Conservation (phyloP, 2,329 filamentous ascomycete species). For the Xylariaceae sp. region DNA sequence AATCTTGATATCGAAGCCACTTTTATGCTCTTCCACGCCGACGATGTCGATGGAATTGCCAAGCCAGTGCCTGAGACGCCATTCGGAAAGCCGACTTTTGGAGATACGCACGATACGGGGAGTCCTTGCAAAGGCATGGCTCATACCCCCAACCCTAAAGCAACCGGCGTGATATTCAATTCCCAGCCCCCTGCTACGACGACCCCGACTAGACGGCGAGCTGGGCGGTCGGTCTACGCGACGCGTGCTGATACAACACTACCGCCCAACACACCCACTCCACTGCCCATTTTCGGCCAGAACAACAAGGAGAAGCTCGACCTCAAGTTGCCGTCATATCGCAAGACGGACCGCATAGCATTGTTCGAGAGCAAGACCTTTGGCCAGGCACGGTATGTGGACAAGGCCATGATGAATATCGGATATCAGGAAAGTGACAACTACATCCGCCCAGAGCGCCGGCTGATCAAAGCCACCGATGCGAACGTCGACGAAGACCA, state of each 20-base stretch:
- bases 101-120: constrained; percentile 38
- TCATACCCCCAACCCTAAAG: constrained; percentile 37
- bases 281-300: constrained; percentile 71
- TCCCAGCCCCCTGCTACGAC: constrained; percentile 23
- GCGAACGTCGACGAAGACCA: constrained; percentile 54
- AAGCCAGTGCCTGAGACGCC: constrained; percentile 39
- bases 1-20: constrained; percentile 83
- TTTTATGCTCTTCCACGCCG: constrained; percentile 72
- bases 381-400: constrained; percentile 85
- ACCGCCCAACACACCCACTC: constrained; percentile 54
- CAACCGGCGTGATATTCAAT: constrained; percentile 26
- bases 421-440: constrained; percentile 94
- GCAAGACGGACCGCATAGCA: constrained; percentile 71
- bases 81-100: constrained; percentile 28
- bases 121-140: constrained; percentile 45
- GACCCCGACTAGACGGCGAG: constrained; percentile 39
- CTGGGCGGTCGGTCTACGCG: constrained; percentile 48
- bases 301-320: constrained; percentile 76
- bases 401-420: constrained; percentile 92
- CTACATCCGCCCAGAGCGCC: constrained; percentile 71
- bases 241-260: constrained; percentile 40
- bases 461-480: constrained; percentile 60
- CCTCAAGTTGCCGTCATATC: constrained; percentile 68
- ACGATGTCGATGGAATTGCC: constrained; percentile 75
- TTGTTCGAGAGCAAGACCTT: constrained; percentile 79